Base-by-base conservation (phyloP, 179 eudicot genomes). In the Gypsophila paniculata region DNA sequence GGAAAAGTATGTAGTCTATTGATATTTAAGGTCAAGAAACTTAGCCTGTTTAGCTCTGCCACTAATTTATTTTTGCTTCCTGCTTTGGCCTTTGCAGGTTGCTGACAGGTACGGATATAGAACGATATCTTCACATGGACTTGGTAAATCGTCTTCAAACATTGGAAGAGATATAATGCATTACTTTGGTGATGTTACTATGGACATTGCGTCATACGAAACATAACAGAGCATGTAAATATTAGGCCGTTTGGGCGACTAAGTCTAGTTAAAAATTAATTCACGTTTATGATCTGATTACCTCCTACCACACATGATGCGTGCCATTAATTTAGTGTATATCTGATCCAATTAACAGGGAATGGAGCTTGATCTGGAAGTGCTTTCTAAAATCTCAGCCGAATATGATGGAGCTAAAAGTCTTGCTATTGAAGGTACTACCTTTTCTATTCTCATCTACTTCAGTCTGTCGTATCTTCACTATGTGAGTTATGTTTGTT, bases 391-490 rank as follows among this genome's bases (percentile, higher is more conserved):
- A 71, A 72, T 79, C 75, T 85, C 91, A 34, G 68, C 76, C 10
- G 91, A 89, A 26, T 93, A 93, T 85, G 91, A 84, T 69, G 81
- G 64, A 18, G 87, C 87, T 62, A 91, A 91, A 83, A 86, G 74
- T 60, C 72, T 75, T 51, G 91, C 95, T 54, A 78, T 93, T 51
- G 80, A 69, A 82, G 98, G 98, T 92, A 83, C 17, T 23, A 3
- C 23, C 22, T 58, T 21, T 38, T 48, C 21, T 4, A 32, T 63
- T 39, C 25, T 49, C 48, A 36, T 63, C 48, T 39, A 18, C 25
- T 65, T 55, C 18, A 21, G 48, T 13, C 42, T 3, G 3, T 19
- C 13, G n/a, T n/a, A 8, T 22, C n/a, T 19, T 12, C 61, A 57
- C 21, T 39, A 22, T 7, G n/a, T 25, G 32, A 15, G 13, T n/a